Percentiles rank a stretch among this genome's conserved stretches.
phyloP scores from a whole-genome alignment of 768 basidiomycete genomes.

The Tricholomella constricta region DNA sequence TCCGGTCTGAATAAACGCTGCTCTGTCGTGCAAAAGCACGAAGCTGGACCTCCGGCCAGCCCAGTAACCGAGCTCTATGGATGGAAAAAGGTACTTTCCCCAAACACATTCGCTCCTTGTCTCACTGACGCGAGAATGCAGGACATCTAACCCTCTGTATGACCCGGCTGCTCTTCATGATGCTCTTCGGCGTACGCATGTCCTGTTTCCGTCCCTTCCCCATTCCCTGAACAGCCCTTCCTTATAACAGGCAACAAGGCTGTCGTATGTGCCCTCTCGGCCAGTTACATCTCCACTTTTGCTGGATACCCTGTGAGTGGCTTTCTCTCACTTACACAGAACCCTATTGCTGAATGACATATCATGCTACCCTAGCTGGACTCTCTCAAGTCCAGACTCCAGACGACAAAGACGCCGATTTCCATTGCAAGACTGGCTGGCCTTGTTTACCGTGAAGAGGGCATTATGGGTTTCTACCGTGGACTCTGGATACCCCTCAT shows the following conservation, averaged over 20 bases:
- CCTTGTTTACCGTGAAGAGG: slow-evolving; percentile 80
- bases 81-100: slow-evolving; percentile 62
- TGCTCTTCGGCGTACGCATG: slow-evolving; percentile 60
- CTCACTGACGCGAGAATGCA: slow-evolving; percentile 31
- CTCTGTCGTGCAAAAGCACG: slow-evolving; percentile 64
- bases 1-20: slow-evolving; percentile 16
- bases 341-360: not conserved
- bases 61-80: slow-evolving; percentile 71
- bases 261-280: slow-evolving; percentile 87
- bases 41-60: slow-evolving; percentile 72
- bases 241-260: slow-evolving; percentile 70
- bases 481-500: slow-evolving; percentile 91
- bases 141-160: slow-evolving; percentile 64
- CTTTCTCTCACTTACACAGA: not conserved
- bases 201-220: slow-evolving; percentile 7
- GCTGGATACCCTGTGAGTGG: slow-evolving; percentile 81
- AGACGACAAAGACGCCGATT: slow-evolving; percentile 77
- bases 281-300: slow-evolving; percentile 90
- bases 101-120: slow-evolving; percentile 5
- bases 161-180: slow-evolving; percentile 64
- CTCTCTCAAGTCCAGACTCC: slow-evolving; percentile 90
- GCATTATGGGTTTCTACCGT: slow-evolving; percentile 88
- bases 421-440: slow-evolving; percentile 72
- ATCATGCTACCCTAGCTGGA: slow-evolving; percentile 60
- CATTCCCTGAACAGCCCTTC: slow-evolving; percentile 16